Conservation (phyloP, 352 stramenopile genomes). For the Phytopythium litorale region DNA sequence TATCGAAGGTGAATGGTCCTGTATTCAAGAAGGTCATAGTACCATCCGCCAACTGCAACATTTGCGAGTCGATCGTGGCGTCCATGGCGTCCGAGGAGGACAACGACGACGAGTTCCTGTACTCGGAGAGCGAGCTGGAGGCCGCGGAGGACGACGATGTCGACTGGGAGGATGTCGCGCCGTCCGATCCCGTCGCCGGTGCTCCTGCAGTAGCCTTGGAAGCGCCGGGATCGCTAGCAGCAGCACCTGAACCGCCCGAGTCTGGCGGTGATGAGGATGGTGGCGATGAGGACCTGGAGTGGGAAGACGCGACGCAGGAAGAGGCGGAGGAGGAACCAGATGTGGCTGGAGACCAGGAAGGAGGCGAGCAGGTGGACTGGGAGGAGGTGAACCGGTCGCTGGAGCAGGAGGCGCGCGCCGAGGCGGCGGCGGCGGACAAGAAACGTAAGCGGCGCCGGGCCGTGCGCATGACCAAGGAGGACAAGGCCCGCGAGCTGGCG, state of each 20-base stretch:
- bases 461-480: constrained; percentile 50
- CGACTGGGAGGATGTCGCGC: constrained; percentile 59
- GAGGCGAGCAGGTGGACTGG: constrained; percentile 49
- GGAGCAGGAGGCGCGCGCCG: constrained; percentile 16
- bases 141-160: constrained; percentile 40
- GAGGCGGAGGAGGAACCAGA: constrained; percentile 18
- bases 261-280: neutral
- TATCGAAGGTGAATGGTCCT: neutral
- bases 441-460: constrained; percentile 31
- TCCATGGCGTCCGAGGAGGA: constrained; percentile 29
- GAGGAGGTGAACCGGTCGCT: constrained; percentile 60
- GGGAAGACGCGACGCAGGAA: constrained; percentile 4
- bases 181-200: constrained; percentile 12
- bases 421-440: constrained; percentile 12
- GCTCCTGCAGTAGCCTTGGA: neutral
- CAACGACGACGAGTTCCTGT: constrained; percentile 49
- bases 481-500: constrained; percentile 57
- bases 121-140: constrained; percentile 36
- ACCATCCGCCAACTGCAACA: neutral
- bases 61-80: neutral
- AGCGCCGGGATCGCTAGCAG: neutral
- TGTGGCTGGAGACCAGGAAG: constrained; percentile 8
- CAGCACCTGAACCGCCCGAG: neutral
- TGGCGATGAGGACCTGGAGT: neutral
- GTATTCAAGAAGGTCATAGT: neutral